Base-by-base conservation (phyloP, 768 basidiomycete species). In the Astraeus odoratus region DNA sequence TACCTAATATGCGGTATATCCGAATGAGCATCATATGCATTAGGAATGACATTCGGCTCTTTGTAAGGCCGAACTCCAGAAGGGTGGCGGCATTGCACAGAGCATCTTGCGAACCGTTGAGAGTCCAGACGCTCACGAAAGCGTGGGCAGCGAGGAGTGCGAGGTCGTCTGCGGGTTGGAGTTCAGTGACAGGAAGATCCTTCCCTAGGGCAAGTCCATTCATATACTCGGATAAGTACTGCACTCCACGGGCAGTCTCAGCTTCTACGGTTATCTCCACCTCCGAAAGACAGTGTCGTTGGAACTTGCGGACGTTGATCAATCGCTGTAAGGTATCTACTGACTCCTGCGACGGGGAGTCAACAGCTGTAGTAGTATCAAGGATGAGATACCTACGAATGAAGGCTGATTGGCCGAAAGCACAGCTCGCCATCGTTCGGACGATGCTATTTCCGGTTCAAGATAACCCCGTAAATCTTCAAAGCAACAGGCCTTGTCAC, bases 91-190 rank as follows among this genome's bases (percentile, higher is more conserved):
- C 87, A 36, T 74, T 77, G 55, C 76, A 74, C 18, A 96, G 72
- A 54, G 82, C 69, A 22, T 66, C 64, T 38, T 80, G 72, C 44
- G 83, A 75, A 15, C 59, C 67, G 47, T 74, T 68, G 38, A 80
- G 59, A 31, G 63, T 69, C 83, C 85, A 89, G 18, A 79, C 59
- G 57, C 67, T 78, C 36, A 91, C 73, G 43, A 80, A 72, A 2
- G 76, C 75, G 54, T 83, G 83, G 2, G 74, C 83, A 5, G 85
- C 80, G 18, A 96, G 68, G 22, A 94, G 71, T 20, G 75, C 81
- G 25, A 95, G 74, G 56, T 94, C 93, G 54, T 96, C 93, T 1
- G 80, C 86, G 15, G 84, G 87, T 57, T 95, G 93, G 20, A 93
- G 70, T 54, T 95, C 93, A 0, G 88, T 86, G 4, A 70, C 59